Conservation (phyloP, 2,329 filamentous ascomycete genomes). For the Sporothrix mexicana region DNA sequence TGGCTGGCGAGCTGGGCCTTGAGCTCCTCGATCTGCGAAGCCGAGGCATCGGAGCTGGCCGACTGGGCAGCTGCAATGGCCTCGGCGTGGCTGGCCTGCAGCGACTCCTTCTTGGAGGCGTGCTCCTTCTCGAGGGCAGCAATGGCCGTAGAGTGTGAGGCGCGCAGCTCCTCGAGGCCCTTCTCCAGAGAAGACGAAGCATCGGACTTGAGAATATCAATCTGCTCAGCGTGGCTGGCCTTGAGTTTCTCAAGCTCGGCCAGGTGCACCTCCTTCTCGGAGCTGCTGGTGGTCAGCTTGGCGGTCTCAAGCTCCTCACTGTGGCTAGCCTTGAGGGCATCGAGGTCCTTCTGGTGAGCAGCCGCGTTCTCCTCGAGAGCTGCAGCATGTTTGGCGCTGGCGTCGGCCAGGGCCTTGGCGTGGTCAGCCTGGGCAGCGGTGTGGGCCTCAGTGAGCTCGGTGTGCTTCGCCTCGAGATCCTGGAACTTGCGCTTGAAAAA, state of each 20-base stretch:
- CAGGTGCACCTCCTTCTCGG: slow-evolving; percentile 56
- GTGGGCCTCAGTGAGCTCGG: slow-evolving; percentile 48
- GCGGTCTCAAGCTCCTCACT: slow-evolving; percentile 64
- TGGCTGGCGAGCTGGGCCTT: slow-evolving; percentile 51
- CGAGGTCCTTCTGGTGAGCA: slow-evolving; percentile 60
- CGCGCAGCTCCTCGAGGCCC: slow-evolving; percentile 49
- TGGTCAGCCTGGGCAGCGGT: slow-evolving; percentile 48
- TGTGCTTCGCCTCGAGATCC: slow-evolving; percentile 63
- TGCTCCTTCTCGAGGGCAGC: slow-evolving; percentile 52
- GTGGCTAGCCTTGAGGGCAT: slow-evolving; percentile 62
- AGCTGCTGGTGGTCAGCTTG: slow-evolving; percentile 58
- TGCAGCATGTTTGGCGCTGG: slow-evolving; percentile 52
- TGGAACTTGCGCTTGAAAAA: slow-evolving; percentile 69
- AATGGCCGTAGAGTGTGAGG: slow-evolving; percentile 52
- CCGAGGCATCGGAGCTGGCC: slow-evolving; percentile 40
- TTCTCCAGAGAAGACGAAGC: slow-evolving; percentile 45
- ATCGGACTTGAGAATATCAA: slow-evolving; percentile 40
- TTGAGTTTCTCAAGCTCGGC: slow-evolving; percentile 61
- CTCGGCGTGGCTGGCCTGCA: slow-evolving; percentile 45
- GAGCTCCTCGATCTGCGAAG: slow-evolving; percentile 45
- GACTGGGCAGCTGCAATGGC: slow-evolving; percentile 41
- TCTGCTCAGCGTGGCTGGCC: slow-evolving; percentile 58
- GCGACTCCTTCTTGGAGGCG: slow-evolving; percentile 48
- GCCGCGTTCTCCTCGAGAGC: slow-evolving; percentile 58
- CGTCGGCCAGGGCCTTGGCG: slow-evolving; percentile 50